phyloP scores from a whole-genome alignment of 495 filamentous ascomycete species.

The Parathielavia hyrcaniae region DNA sequence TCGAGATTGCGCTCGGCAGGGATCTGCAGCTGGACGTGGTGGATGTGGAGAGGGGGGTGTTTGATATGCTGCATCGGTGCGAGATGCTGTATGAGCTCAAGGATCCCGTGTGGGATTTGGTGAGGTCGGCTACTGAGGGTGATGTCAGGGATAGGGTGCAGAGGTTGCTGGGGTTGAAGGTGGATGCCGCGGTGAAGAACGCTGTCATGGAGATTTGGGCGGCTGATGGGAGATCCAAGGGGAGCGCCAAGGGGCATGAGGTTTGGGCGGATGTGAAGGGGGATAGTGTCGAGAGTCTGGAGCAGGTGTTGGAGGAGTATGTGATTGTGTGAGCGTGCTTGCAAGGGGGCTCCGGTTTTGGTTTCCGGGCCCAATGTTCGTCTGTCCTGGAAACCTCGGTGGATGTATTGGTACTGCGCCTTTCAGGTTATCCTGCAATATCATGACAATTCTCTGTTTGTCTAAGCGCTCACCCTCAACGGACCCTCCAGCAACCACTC shows the following conservation, averaged over 20 bases:
- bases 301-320: conserved; percentile 19
- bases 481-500: conserved; percentile 30
- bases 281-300: background rate
- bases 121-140: conserved; percentile 18
- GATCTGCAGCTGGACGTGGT: conserved; percentile 35
- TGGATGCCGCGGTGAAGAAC: conserved; percentile 33
- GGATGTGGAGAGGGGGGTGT: conserved; percentile 25
- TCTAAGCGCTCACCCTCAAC: conserved; percentile 1
- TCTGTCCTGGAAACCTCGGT: background rate
- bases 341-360: background rate
- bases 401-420: too few species aligned
- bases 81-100: conserved; percentile 42
- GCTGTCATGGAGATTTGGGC: conserved; percentile 43
- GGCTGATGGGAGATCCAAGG: conserved; percentile 33
- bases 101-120: conserved; percentile 35
- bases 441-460: background rate
- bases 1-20: conserved; percentile 30
- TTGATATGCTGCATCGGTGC: conserved; percentile 35
- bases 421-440: too few species aligned
- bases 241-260: conserved; percentile 18
- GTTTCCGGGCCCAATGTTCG: too few species aligned
- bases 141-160: conserved; percentile 29
- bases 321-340: conserved; percentile 18
- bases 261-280: conserved; percentile 14
- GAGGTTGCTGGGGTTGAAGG: conserved; percentile 30